Evolutionary conservation across 2,329 filamentous ascomycete species (phyloP).

Genomic region (Geoglossum cookeanum): DNA sequence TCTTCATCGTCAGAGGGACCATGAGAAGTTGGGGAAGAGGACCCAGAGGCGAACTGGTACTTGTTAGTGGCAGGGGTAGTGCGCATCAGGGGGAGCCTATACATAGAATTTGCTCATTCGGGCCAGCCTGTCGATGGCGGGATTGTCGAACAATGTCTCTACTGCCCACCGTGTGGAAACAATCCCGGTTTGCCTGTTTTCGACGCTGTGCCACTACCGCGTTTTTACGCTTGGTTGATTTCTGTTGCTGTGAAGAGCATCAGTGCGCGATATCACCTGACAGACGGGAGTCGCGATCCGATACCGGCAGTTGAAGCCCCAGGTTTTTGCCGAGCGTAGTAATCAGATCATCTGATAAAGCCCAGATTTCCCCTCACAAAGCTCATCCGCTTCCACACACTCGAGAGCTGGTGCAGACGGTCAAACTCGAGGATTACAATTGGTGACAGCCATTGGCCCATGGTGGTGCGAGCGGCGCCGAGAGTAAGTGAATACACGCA

Average conservation of each 20-base stretch:
- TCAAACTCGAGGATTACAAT: not conserved
- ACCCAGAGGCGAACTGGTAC: not conserved
- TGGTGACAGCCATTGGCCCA: not conserved
- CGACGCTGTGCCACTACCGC: too few species aligned
- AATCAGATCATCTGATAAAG: not conserved
- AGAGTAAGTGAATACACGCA: not conserved
- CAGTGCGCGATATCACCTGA: too few species aligned
- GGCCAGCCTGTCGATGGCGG: too few species aligned
- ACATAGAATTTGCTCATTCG: not conserved
- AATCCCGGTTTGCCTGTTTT: too few species aligned
- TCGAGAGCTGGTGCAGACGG: not conserved
- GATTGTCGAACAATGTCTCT: too few species aligned
- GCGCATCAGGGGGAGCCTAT: not conserved
- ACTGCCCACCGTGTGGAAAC: too few species aligned
- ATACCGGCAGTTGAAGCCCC: too few species aligned
- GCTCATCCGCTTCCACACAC: not conserved
- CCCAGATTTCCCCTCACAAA: not conserved
- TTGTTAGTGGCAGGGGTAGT: not conserved
- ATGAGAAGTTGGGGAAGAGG: not conserved
- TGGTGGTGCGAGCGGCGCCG: not conserved
- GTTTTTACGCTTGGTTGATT: too few species aligned
- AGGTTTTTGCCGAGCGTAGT: not conserved
- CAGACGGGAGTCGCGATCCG: too few species aligned
- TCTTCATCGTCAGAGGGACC: slow-evolving; percentile 34
- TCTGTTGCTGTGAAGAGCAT: too few species aligned